Percentiles rank a stretch among this genome's conserved stretches.
These are phyloP conservation scores for Agaricus blazei DNA, from an alignment of 768 basidiomycete genomes.

Conservation along the genomic window DNA sequence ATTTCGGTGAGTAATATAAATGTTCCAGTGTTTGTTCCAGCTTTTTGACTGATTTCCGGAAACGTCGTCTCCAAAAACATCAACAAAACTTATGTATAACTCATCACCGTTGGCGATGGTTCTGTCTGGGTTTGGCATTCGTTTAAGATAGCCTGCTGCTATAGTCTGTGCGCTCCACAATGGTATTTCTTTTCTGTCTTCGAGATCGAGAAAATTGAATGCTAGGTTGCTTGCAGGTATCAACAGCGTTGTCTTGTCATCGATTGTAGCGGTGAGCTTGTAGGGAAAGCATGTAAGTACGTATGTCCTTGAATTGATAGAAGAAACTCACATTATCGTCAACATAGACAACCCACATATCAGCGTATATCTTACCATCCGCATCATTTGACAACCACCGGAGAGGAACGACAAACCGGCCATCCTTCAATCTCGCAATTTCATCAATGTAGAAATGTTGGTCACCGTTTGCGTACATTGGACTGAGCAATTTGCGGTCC, in stretches of 20 bases:
- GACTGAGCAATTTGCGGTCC: slow-evolving; percentile 19
- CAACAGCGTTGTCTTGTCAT: slow-evolving; percentile 11
- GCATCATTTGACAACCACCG: slow-evolving; percentile 18
- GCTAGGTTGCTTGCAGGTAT: slow-evolving; percentile 12
- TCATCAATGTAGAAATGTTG: slow-evolving; percentile 21
- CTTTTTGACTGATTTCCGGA: slow-evolving; percentile 39
- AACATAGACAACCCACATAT: slow-evolving; percentile 16
- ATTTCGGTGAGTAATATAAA: slow-evolving; percentile 31
- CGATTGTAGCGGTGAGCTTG: slow-evolving; percentile 9
- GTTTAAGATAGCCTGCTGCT: slow-evolving; percentile 14
- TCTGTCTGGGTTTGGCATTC: slow-evolving; percentile 30
- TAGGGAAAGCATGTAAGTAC: too few species aligned
- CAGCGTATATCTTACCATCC: slow-evolving; percentile 12
- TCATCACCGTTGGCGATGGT: slow-evolving; percentile 23
- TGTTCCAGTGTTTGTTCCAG: slow-evolving; percentile 42
- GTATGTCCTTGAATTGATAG: too few species aligned
- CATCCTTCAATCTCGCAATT: slow-evolving; percentile 12
- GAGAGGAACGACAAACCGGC: slow-evolving; percentile 15
- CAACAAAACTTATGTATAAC: slow-evolving; percentile 25
- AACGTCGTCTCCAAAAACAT: slow-evolving; percentile 35
- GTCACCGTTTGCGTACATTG: slow-evolving; percentile 21
- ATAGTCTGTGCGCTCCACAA: slow-evolving; percentile 16
- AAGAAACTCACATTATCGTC: slow-evolving; percentile 8
- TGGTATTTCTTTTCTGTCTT: slow-evolving; percentile 14
- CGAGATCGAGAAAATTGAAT: slow-evolving; percentile 18